These are phyloP conservation scores for Alternaria alternata DNA, from an alignment of 2,329 filamentous ascomycete species.

Conservation along the genomic window DNA sequence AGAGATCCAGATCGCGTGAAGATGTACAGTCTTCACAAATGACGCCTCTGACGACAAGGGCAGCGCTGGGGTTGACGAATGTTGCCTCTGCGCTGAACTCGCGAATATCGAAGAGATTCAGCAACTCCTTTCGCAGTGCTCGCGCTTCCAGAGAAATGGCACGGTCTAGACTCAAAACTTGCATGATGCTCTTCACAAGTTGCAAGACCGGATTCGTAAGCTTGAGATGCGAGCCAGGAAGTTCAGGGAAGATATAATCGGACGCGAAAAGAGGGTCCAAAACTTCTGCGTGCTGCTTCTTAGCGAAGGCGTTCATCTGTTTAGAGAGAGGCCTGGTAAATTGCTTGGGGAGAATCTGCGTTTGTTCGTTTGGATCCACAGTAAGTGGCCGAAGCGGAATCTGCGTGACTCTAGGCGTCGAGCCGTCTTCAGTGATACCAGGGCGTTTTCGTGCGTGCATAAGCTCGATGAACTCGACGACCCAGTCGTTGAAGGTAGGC, in stretches of 20 bases:
- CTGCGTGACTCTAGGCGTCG: conserved; percentile 65
- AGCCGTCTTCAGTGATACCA: conserved; percentile 58
- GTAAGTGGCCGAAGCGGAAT: conserved; percentile 65
- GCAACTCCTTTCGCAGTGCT: conserved; percentile 84
- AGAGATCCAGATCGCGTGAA: conserved; percentile 87
- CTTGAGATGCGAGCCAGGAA: conserved; percentile 75
- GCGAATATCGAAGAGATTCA: conserved; percentile 89
- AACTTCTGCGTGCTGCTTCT: conserved; percentile 86
- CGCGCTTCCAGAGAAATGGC: conserved; percentile 89
- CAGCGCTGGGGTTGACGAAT: conserved; percentile 85
- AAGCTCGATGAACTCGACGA: conserved; percentile 91
- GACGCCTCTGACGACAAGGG: conserved; percentile 75
- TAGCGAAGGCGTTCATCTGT: conserved; percentile 81
- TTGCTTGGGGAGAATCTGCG: conserved; percentile 74
- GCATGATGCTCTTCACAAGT: conserved; percentile 91
- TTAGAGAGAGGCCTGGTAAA: conserved; percentile 93
- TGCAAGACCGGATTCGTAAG: conserved; percentile 79
- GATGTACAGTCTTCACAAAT: conserved; percentile 92
- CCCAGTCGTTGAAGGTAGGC: conserved; percentile 86
- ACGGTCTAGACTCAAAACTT: conserved; percentile 89
- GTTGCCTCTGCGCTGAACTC: conserved; percentile 91
- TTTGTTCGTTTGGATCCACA: conserved; percentile 66
- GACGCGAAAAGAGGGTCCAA: conserved; percentile 85
- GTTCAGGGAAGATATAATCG: conserved; percentile 84
- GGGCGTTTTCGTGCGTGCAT: conserved; percentile 85